These are phyloP conservation scores for Colletotrichum trifolii DNA, from an alignment of 2,329 filamentous ascomycete genomes.

Conservation along the genomic window DNA sequence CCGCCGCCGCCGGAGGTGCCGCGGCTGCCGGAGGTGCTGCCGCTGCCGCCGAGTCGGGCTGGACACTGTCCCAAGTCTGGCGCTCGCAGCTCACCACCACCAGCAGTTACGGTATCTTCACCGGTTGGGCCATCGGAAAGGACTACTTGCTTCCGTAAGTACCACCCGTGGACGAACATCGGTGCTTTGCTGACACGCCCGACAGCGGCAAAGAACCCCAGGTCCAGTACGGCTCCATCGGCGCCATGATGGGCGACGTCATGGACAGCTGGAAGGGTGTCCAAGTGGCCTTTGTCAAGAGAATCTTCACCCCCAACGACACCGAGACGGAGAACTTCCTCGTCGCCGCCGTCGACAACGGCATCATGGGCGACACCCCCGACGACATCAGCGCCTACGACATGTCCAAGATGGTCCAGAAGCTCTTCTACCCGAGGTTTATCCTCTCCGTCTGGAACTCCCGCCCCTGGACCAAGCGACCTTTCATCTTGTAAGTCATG, in stretches of 20 bases:
- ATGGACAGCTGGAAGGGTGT: conserved; percentile 22
- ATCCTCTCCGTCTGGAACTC: conserved; percentile 12
- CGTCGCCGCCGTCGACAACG: conserved; percentile 10
- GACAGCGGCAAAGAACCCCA: neutral
- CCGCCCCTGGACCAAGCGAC: neutral
- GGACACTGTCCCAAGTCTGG: conserved; percentile 8
- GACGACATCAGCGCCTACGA: conserved; percentile 12
- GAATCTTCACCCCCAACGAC: conserved; percentile 5
- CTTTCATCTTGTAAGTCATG: conserved; percentile 14
- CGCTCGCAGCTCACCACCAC: conserved; percentile 9
- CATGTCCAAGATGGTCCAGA: conserved; percentile 17
- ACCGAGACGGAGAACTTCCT: conserved; percentile 1
- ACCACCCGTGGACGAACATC: neutral
- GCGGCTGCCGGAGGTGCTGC: too few species aligned
- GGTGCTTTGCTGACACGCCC: neutral
- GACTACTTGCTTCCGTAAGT: conserved; percentile 23
- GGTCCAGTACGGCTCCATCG: neutral
- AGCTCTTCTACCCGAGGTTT: conserved; percentile 13
- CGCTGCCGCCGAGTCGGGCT: too few species aligned
- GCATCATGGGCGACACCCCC: conserved; percentile 2
- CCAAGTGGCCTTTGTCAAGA: conserved; percentile 2
- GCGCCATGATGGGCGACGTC: conserved; percentile 12
- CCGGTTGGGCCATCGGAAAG: conserved; percentile 23
- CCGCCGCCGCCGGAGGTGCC: too few species aligned
- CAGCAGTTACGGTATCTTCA: conserved; percentile 15